Evolutionary conservation across 1,284 basidiomycete genomes (phyloP), one percentile per base, ranked within the genome.

Genomic region (Heterobasidion occidentale): DNA sequence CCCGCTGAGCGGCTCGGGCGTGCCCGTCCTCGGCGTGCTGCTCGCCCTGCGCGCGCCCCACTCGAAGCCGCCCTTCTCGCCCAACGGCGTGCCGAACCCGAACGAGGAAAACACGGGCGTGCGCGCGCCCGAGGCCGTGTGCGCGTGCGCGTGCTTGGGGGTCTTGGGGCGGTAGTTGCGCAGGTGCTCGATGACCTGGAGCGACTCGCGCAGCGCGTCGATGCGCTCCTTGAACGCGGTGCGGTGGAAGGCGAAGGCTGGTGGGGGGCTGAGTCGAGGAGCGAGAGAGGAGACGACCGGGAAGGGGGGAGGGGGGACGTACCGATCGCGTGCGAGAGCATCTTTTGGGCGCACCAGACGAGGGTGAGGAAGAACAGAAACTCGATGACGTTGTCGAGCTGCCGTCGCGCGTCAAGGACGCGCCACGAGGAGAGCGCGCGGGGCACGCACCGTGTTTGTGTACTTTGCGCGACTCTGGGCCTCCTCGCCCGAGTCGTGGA

Each of bases 211-310:
- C 2, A 90, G 76, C 19, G 74, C 71, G 9, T 81, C 77, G 14
- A 90, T 74, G 54, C 89, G 86, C 42, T 92, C 89, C 59, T 79
- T 79, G 65, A 84, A 92, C 12, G 90, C 90, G 8, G 80, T 85
- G 49, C 76, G 78, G 66, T 92, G 90, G 71, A 92, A 92, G 27
- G 78, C 75, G 62, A 86, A 86, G 0, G 86, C 86, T 77, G 44
- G 12, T 38, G 7, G 36, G 12, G 19, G 12, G 7, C 11, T 34
- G 14, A 50, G 19, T 34, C 38, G 47, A 51, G 48, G 9, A 14
- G 38, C 9, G 14, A 12, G 17, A 46, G 15, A 47, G 36, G 20
- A 17, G 54, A 51, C 53, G 35, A 50, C 36, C 47, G 19, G 27
- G 7, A 19, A 19, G 5, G 45, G 9, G n/a, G 19, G 33, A 3